Conservation (phyloP, 345 rosid species). For the Cochlearia excelsa region DNA sequence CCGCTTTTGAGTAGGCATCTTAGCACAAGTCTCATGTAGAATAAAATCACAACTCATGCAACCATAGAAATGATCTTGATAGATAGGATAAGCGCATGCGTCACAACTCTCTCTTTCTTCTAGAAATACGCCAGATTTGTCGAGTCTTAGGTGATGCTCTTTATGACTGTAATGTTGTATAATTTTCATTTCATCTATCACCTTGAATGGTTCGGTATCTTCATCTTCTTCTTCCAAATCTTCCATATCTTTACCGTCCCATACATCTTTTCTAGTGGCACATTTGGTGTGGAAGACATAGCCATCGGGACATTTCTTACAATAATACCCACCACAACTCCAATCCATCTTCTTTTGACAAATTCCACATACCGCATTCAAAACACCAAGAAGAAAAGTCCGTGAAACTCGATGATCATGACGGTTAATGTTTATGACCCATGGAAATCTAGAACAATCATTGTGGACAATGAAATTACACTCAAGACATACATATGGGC, state of each 20-base stretch:
- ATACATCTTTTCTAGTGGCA: too few relatives aligned
- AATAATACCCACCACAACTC: background rate
- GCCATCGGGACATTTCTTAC: background rate
- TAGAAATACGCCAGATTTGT: background rate
- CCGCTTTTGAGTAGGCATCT: too few relatives aligned
- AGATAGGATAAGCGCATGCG: slow-evolving; percentile 9
- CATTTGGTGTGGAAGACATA: background rate
- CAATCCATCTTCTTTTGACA: slow-evolving; percentile 8
- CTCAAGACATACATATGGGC: slow-evolving; percentile 8
- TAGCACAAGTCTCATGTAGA: background rate
- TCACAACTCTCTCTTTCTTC: background rate
- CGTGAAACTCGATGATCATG: slow-evolving; percentile 8
- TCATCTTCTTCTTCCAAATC: background rate
- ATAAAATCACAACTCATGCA: background rate
- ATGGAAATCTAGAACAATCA: slow-evolving; percentile 1
- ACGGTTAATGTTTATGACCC: slow-evolving; percentile 7
- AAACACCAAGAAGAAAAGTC: background rate
- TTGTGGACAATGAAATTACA: background rate
- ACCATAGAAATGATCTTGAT: background rate
- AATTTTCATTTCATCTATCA: background rate
- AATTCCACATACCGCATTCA: background rate
- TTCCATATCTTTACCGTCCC: background rate
- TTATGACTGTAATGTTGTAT: background rate
- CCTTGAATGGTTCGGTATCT: background rate
- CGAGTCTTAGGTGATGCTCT: background rate